These are phyloP conservation scores for Aspergillus sp. DNA, from an alignment of 2,329 filamentous ascomycete genomes.

Conservation along the genomic window DNA sequence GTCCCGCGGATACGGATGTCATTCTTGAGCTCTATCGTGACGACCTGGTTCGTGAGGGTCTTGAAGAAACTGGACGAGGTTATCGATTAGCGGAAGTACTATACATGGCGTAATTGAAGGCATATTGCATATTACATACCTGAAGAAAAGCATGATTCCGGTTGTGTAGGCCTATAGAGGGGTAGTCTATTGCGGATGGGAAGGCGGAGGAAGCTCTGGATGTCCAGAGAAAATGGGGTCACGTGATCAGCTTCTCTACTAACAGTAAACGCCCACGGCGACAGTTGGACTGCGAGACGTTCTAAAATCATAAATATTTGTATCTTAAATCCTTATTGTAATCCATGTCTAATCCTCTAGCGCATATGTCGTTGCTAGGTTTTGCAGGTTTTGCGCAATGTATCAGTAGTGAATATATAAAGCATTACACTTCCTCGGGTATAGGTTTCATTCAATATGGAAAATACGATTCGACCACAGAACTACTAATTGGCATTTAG, in stretches of 20 bases:
- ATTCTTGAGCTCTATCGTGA: constrained; percentile 99
- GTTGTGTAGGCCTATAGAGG: constrained; percentile 8
- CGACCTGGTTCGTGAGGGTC: constrained; percentile 93
- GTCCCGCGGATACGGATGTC: constrained; percentile 96
- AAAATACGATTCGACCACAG: too few species aligned
- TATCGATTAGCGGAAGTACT: not conserved
- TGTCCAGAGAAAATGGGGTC: not conserved
- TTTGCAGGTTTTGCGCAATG: too few species aligned
- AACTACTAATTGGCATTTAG: too few species aligned
- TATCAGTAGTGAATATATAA: too few species aligned
- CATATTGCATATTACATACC: constrained; percentile 32
- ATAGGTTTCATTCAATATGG: too few species aligned
- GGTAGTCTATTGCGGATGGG: not conserved
- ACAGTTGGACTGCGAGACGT: not conserved
- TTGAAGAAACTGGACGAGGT: constrained; percentile 81
- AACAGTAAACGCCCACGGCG: not conserved
- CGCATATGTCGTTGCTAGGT: too few species aligned
- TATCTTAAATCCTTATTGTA: too few species aligned
- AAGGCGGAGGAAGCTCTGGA: not conserved
- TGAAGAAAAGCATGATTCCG: constrained; percentile 54
- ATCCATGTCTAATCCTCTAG: too few species aligned
- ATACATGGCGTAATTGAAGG: not conserved
- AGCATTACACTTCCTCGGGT: too few species aligned
- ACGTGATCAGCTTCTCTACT: not conserved
- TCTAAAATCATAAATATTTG: too few species aligned